Conservation (phyloP, 495 filamentous ascomycete genomes). For the Trichoderma parareesei region DNA sequence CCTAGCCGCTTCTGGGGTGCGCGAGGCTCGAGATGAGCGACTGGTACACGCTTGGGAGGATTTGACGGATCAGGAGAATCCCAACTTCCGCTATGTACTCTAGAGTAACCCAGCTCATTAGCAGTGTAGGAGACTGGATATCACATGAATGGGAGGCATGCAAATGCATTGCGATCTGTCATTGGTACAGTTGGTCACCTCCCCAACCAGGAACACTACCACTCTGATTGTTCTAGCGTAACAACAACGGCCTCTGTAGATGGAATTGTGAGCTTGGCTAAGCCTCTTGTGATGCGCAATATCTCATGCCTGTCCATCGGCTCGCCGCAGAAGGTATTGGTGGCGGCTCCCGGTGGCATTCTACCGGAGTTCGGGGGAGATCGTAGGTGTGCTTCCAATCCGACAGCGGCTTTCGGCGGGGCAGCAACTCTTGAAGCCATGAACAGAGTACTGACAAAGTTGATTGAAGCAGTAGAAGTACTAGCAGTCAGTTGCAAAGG, state of each 20-base stretch:
- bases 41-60: conserved; percentile 48
- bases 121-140: too few species aligned
- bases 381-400: not conserved
- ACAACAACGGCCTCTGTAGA: not conserved
- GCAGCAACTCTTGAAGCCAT: not conserved
- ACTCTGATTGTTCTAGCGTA: not conserved
- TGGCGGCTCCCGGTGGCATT: not conserved
- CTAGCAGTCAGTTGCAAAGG: too few species aligned
- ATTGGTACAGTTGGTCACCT: too few species aligned
- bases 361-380: not conserved
- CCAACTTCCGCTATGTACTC: conserved; percentile 46
- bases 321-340: not conserved
- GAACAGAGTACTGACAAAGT: too few species aligned
- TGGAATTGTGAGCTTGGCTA: not conserved
- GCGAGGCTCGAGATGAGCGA: conserved; percentile 32
- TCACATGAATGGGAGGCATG: too few species aligned
- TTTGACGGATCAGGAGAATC: conserved; percentile 51
- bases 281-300: not conserved
- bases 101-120: conserved; percentile 14
- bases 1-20: conserved; percentile 33
- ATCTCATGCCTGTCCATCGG: not conserved
- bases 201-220: not conserved
- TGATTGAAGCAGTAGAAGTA: too few species aligned
- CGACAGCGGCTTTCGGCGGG: not conserved
- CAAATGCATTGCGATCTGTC: too few species aligned